Conservation (phyloP, 164 flowering plant genomes). For the Vitis rupestris region DNA sequence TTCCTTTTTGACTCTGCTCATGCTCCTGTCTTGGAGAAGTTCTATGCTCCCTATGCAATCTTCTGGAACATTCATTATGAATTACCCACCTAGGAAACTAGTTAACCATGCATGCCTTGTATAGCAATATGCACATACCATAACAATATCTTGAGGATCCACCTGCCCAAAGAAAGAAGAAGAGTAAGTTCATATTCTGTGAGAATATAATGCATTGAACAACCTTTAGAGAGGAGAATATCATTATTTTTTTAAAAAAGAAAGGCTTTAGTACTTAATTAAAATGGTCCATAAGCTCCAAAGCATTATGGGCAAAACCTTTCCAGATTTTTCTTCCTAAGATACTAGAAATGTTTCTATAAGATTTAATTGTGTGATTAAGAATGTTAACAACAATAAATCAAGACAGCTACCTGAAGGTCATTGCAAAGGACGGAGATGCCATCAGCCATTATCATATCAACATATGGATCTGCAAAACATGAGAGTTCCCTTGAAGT, state of each 20-base stretch:
- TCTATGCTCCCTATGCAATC: too few species aligned
- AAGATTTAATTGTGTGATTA: not conserved
- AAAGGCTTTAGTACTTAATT: not conserved
- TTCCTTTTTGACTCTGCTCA: too few species aligned
- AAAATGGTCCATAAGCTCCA: not conserved
- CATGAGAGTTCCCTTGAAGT: not conserved
- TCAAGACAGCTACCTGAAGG: slow-evolving; percentile 58
- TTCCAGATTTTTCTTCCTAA: too few species aligned
- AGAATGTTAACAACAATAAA: not conserved
- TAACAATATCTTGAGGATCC: slow-evolving; percentile 96
- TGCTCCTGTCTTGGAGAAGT: too few species aligned
- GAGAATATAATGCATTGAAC: not conserved
- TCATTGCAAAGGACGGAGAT: slow-evolving; percentile 84
- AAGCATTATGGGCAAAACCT: not conserved
- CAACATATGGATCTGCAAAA: slow-evolving; percentile 73
- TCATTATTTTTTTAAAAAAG: not conserved
- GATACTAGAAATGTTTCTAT: not conserved
- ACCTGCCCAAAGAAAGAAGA: slow-evolving; percentile 54
- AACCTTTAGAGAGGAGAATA: not conserved
- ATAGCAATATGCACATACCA: slow-evolving; percentile 49
- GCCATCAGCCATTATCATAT: slow-evolving; percentile 96
- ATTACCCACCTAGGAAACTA: too few species aligned
- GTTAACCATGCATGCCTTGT: too few species aligned
- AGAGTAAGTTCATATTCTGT: slow-evolving; percentile 6
- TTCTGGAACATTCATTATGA: too few species aligned